Base-by-base conservation (phyloP, 1,284 basidiomycete genomes). In the Ceratobasidium sp. region DNA sequence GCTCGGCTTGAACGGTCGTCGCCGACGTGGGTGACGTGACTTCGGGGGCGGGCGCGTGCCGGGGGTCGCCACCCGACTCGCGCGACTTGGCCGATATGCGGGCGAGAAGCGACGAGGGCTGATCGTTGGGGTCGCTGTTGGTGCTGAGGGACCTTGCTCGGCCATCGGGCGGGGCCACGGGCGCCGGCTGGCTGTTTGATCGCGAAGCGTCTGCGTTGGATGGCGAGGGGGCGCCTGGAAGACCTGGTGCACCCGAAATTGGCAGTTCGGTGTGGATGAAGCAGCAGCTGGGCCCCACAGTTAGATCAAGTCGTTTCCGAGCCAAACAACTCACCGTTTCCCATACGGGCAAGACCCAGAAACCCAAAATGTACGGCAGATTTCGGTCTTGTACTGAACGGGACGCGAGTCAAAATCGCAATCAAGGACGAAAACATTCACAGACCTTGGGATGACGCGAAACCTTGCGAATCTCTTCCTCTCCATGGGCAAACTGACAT, bases 341-440 rank as follows among this genome's bases (percentile, higher is more conserved):
- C 92, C 93, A 74, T 94, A 95, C 0, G 92, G 92, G 77, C 93
- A 95, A 17, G 90, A 91, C 27, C 93, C 93, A 58, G 92, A 92
- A 22, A 93, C 90, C 91, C 92, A 93, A 82, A 94, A 95, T 1
- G 93, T 92, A 88, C 92, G 87, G 78, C 93, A 95, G 70, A 94
- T 92, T 79, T 94, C 92, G 10, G 93, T 94, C 80, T 95, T 95
- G 80, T 94, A 95, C 89, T 93, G 74, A 35, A 60, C 69, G 71
- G 73, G 70, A 70, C 73, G 38, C 74, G 8, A 73, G 29, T 72
- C 20, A 43, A 57, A 60, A 53, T 42, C 22, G 34, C 13, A n/a
- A 32, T 20, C 43, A 22, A 40, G 34, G 29, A n/a, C 15, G 3
- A 12, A 42, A 25, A 13, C 25, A 5, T 40, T 25, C 34, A 74